Percentiles rank a stretch among this genome's conserved stretches.
Evolutionary conservation across 2,329 filamentous ascomycete species (phyloP).

Genomic region (Nothophaeocryptopus gaeumannii): DNA sequence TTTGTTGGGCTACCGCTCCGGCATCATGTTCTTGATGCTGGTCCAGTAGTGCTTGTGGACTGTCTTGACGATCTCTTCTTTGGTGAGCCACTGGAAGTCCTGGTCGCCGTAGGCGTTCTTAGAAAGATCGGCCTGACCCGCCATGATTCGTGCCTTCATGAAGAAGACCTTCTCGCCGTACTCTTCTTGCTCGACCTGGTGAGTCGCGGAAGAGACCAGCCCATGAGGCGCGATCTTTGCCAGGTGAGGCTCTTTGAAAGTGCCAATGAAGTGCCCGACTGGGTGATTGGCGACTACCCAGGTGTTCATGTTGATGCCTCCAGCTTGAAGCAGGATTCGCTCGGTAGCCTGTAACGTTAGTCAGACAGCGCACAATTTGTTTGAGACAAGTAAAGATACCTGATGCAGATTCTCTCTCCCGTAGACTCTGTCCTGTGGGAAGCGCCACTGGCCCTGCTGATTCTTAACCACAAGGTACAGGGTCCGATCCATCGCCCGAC

Average conservation of each 20-base stretch:
- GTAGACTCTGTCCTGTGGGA: conserved; percentile 69
- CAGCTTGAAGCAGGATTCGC: conserved; percentile 71
- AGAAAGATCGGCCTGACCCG: conserved; percentile 81
- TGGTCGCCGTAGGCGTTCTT: conserved; percentile 68
- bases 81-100: conserved; percentile 90
- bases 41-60: conserved; percentile 70
- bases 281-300: conserved; percentile 93
- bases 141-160: conserved; percentile 94
- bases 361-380: background rate
- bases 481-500: conserved; percentile 74
- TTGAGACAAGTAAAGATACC: conserved; percentile 53
- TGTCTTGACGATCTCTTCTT: conserved; percentile 71
- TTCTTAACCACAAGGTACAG: conserved; percentile 83
- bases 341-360: conserved; percentile 66
- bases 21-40: conserved; percentile 77
- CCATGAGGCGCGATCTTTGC: conserved; percentile 27
- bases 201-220: conserved; percentile 26
- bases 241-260: conserved; percentile 45
- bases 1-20: conserved; percentile 57
- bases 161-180: conserved; percentile 86
- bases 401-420: conserved; percentile 75
- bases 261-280: conserved; percentile 70
- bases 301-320: conserved; percentile 95
- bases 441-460: conserved; percentile 71
- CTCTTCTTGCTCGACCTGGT: conserved; percentile 39